Base-by-base conservation (phyloP, 805 yeast genomes). In the Candida tallmaniae region DNA sequence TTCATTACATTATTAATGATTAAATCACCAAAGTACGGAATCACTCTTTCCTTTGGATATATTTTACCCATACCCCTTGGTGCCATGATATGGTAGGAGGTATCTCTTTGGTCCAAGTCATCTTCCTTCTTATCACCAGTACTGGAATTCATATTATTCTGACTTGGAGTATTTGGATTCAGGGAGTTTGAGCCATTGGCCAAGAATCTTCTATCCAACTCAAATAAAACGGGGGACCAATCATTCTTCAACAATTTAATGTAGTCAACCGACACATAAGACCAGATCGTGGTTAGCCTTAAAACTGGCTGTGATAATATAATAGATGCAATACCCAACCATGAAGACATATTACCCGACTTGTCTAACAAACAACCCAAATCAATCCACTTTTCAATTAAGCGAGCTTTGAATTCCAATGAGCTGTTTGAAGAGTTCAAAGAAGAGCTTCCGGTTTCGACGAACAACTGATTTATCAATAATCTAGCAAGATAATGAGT, bases 151-250 rank as follows among this genome's bases (percentile, higher is more conserved):
- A n/a, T 4, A 12, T 23, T 20, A 19, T 29, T 28, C 11, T 28
- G 39, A 8, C 32, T 32, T 13, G 43, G 39, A 7, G 42, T 34
- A 23, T 27, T 28, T 8, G 46, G 44, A 6, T 30, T 25, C 1
- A 40, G 34, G 6, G 58, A 58, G 37, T 55, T 57, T 8, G 62
- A 28, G 8, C 59, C 63, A 39, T 58, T 60, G 9, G 62, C 60
- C 56, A 83, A 67, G 31, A 80, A 73, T 46, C 93, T 70, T 50
- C 93, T 73, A 42, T 87, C 94, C 23, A 90, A 67, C 51, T 89
- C 97, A 60, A 84, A 86, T 6, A 86, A 80, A 16, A 90, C 94
- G 2, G 94, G 95, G 0, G 93, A 85, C 97, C 97, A 90, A 47
- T 84, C 94, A 32, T 78, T 76, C 28, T 79, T 74, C 19, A 87